Evolutionary conservation across 2,329 filamentous ascomycete genomes (phyloP), one percentile per base, ranked within the genome.

Genomic region (Plenodomus lindquistii): DNA sequence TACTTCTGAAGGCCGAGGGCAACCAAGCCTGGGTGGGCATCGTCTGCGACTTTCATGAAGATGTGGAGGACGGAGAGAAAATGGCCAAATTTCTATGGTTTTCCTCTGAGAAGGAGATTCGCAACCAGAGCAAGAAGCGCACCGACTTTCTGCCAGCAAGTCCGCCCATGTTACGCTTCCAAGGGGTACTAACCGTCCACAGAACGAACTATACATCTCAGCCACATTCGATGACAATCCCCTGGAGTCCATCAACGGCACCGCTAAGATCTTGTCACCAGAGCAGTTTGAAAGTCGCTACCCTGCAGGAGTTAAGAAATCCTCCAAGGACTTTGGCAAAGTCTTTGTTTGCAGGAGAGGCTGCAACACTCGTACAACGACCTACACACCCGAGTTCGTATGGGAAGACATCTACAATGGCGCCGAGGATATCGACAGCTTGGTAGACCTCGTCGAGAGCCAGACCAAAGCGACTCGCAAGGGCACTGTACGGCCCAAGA

Each of bases 81-180:
- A 85, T 86, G 20, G 93, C 89, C 46, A 88, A 87, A 54, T 94
- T 99, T 66, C 87, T 97, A 81, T 99, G 94, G 94, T 97, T 99
- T 69, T 91, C 89, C 0, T 91, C 89, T 0, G 89, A 96, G 63
- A 89, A 88, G 64, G 93, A 97, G 73, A 90, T 97, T 52, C 84
- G 87, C 21, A 94, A 89, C 62, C 88, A 86, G 67, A 82, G 85
- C 48, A 93, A 89, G 74, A 96, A 94, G 75, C 81, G 91, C 64
- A 81, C 78, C 11, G 94, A 99, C 73, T 90, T 84, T 50, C 72
- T 95, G 43, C 83, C 83, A 66, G 85, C 88, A 76, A 48, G 75
- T 20, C 18, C 37, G 62, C 22, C 31, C 10, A 20, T 11, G 7
- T 37, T 19, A 20, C 8, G 8, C 18, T 20, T 34, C 18, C 18